phyloP scores from a whole-genome alignment of 2,329 filamentous ascomycete genomes.

The Pseudocercospora vitis region DNA sequence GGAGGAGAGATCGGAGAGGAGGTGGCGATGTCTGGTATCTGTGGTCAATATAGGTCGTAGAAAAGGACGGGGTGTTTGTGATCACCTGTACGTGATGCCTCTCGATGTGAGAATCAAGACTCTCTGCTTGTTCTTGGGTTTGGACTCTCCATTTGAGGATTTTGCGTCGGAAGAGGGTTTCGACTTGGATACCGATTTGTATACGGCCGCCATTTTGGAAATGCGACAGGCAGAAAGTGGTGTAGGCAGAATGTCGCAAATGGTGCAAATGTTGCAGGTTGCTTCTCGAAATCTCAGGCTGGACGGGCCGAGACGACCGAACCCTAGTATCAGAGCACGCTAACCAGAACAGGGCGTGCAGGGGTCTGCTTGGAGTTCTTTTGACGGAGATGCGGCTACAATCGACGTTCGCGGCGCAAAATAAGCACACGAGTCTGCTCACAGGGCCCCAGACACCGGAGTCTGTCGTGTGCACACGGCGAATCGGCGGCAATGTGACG shows the following conservation, averaged over 20 bases:
- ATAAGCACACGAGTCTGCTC: too few relatives aligned
- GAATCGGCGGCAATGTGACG: too few relatives aligned
- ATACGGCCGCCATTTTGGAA: conserved; percentile 54
- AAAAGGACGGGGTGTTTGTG: not conserved
- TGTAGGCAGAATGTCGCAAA: not conserved
- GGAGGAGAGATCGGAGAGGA: conserved; percentile 82
- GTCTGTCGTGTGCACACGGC: too few relatives aligned
- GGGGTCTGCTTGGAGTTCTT: too few relatives aligned
- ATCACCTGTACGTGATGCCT: conserved; percentile 81
- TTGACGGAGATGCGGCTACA: too few relatives aligned
- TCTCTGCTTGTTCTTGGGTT: conserved; percentile 53
- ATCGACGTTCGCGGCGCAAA: too few relatives aligned
- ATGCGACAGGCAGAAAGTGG: conserved; percentile 5
- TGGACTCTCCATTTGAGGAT: conserved; percentile 31
- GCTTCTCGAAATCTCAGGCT: not conserved
- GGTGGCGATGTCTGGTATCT: conserved; percentile 74
- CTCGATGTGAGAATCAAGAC: conserved; percentile 89
- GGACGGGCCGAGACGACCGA: too few relatives aligned
- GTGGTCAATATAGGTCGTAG: not conserved
- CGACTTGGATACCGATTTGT: conserved; percentile 54
- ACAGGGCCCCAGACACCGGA: too few relatives aligned
- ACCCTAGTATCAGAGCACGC: too few relatives aligned
- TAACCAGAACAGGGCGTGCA: not conserved
- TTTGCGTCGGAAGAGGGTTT: conserved; percentile 38
- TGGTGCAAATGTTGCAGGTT: not conserved